These are phyloP conservation scores for Astrocystis sublimbata DNA, from an alignment of 495 filamentous ascomycete species.

Conservation along the genomic window DNA sequence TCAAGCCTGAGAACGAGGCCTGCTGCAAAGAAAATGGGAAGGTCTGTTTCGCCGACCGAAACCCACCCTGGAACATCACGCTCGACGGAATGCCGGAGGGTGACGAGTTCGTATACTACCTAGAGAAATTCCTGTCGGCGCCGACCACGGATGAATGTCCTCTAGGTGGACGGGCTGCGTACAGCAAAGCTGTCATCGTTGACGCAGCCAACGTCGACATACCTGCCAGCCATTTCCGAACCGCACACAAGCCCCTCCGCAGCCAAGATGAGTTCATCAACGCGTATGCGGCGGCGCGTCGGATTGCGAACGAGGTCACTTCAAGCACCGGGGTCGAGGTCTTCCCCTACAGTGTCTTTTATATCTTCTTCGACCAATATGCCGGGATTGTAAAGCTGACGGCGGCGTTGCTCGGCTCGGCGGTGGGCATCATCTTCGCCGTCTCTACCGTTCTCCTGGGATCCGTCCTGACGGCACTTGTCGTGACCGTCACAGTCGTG, in stretches of 20 bases:
- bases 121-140: conserved; percentile 75
- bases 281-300: conserved; percentile 84
- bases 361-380: conserved; percentile 99
- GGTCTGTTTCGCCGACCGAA: conserved; percentile 74
- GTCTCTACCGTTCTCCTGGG: conserved; percentile 79
- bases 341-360: conserved; percentile 95
- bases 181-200: conserved; percentile 81
- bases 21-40: conserved; percentile 71
- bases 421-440: conserved; percentile 77
- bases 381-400: conserved; percentile 78
- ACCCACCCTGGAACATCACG: conserved; percentile 83
- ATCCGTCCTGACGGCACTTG: conserved; percentile 75
- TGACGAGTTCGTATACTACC: conserved; percentile 82
- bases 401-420: conserved; percentile 74
- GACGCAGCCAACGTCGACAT: conserved; percentile 65
- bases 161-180: conserved; percentile 82
- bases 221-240: conserved; percentile 85
- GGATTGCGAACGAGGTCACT: conserved; percentile 76
- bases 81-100: conserved; percentile 90
- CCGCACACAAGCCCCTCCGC: conserved; percentile 78
- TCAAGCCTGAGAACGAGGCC: conserved; percentile 77
- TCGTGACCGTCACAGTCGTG: conserved; percentile 79
- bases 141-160: conserved; percentile 83
- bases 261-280: conserved; percentile 93
- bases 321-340: conserved; percentile 68